phyloP scores from a whole-genome alignment of 2,329 filamentous ascomycete species.

The Chaetomium sp. region DNA sequence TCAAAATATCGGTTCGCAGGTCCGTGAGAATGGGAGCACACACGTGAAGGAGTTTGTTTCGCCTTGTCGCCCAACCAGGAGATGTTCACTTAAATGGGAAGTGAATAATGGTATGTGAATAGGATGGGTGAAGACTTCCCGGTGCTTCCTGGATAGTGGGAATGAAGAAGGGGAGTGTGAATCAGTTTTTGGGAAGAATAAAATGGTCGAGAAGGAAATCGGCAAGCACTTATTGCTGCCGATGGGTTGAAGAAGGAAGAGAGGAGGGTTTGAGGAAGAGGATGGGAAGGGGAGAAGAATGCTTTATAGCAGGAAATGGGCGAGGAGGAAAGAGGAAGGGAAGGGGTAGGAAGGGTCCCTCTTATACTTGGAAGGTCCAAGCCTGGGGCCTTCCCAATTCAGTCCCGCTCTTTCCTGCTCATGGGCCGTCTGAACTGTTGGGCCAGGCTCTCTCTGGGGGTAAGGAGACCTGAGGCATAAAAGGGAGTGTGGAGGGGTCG shows the following conservation, averaged over 20 bases:
- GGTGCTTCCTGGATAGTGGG: too few species aligned
- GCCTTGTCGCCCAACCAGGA: neutral
- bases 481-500: neutral
- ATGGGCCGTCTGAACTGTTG: neutral
- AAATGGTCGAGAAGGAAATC: neutral
- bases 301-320: neutral
- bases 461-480: neutral
- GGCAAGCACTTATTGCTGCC: neutral
- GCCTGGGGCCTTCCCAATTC: neutral
- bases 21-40: neutral
- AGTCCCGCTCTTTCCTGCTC: neutral
- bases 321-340: neutral
- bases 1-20: neutral
- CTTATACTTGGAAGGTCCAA: neutral
- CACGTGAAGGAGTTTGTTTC: neutral
- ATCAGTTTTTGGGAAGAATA: neutral
- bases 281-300: neutral
- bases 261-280: neutral
- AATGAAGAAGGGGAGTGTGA: neutral
- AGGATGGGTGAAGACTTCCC: neutral
- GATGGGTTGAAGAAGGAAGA: neutral
- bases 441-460: neutral
- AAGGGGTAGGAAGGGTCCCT: neutral
- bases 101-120: too few species aligned
- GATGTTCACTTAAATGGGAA: neutral